phyloP scores from a whole-genome alignment of 2,329 filamentous ascomycete genomes.

The Colletotrichum horii region DNA sequence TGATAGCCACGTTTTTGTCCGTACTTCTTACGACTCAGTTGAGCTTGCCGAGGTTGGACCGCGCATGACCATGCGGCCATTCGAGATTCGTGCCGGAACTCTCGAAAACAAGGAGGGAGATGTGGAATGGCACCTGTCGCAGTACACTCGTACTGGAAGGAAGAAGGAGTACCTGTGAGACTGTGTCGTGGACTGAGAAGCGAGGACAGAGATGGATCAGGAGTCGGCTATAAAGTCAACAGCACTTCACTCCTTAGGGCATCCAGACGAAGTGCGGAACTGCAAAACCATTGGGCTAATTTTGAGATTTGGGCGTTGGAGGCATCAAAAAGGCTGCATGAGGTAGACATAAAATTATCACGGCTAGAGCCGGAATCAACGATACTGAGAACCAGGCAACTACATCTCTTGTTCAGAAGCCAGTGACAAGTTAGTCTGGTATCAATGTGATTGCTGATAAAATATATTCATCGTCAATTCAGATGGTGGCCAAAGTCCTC shows the following conservation, averaged over 20 bases:
- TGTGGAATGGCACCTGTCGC: conserved; percentile 94
- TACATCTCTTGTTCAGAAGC: neutral
- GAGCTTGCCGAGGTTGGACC: conserved; percentile 84
- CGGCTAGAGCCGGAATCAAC: neutral
- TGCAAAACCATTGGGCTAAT: neutral
- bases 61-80: conserved; percentile 79
- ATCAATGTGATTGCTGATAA: neutral
- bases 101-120: conserved; percentile 95
- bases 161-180: conserved; percentile 93
- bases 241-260: neutral
- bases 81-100: conserved; percentile 90
- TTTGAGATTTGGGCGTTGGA: neutral
- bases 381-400: neutral
- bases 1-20: conserved; percentile 76
- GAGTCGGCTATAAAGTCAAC: neutral
- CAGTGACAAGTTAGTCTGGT: neutral
- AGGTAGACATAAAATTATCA: neutral
- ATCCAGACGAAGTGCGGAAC: neutral
- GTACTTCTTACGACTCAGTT: conserved; percentile 86
- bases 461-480: neutral
- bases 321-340: neutral
- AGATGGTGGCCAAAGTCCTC: neutral
- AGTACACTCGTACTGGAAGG: conserved; percentile 89
- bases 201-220: neutral
- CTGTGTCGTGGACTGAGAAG: neutral